phyloP scores from a whole-genome alignment of 2,329 filamentous ascomycete genomes.

The Aurifilum marmelostoma region DNA sequence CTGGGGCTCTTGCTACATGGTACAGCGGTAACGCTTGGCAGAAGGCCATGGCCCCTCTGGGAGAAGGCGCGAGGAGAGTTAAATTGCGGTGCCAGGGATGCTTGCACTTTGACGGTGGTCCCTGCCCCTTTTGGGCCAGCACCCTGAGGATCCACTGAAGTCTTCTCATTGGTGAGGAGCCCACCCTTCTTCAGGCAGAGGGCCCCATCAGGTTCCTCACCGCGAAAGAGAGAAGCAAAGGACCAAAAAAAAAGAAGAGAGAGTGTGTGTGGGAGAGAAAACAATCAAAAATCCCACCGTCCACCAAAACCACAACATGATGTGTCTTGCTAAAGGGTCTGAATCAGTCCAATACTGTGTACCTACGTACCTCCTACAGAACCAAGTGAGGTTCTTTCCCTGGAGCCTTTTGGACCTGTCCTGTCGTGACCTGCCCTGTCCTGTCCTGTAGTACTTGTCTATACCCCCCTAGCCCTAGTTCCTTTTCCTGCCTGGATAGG shows the following conservation, averaged over 20 bases:
- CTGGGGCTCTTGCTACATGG: slow-evolving; percentile 7
- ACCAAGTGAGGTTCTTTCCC: background rate
- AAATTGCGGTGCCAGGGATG: slow-evolving; percentile 17
- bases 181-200: background rate
- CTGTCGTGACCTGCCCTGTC: background rate
- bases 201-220: background rate
- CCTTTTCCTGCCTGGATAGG: slow-evolving; percentile 4
- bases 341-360: background rate
- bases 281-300: too few relatives aligned
- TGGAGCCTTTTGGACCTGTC: background rate
- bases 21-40: slow-evolving; percentile 3
- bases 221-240: background rate
- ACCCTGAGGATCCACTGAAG: background rate
- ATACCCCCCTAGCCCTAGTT: slow-evolving; percentile 2
- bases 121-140: slow-evolving; percentile 18
- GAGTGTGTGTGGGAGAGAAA: background rate
- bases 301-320: too few relatives aligned
- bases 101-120: slow-evolving; percentile 7
- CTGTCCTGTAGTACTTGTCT: background rate
- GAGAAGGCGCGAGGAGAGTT: slow-evolving; percentile 15
- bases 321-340: background rate
- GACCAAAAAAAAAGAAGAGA: background rate
- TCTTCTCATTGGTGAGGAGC: slow-evolving; percentile 1
- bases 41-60: slow-evolving; percentile 4
- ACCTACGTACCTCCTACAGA: background rate